Evolutionary conservation across 2,329 filamentous ascomycete species (phyloP).

Genomic region (Exophiala sp.): DNA sequence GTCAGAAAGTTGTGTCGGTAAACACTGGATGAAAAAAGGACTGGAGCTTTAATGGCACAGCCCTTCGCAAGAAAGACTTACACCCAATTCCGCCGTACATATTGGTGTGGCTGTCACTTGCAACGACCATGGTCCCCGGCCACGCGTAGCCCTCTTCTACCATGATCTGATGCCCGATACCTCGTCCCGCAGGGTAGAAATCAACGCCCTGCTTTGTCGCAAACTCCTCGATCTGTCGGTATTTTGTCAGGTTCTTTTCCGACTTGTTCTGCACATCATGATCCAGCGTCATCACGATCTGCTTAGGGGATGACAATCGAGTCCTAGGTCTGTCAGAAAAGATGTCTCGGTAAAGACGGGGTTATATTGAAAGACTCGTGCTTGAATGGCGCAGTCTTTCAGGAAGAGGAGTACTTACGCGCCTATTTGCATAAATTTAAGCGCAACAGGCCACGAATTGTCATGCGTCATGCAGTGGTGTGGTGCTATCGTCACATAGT

Average conservation of each 20-base stretch:
- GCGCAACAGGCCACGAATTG: constrained; percentile 71
- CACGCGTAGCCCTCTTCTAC: constrained; percentile 80
- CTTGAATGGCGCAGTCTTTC: too few relatives aligned
- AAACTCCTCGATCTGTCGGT: constrained; percentile 75
- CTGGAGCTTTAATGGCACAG: too few relatives aligned
- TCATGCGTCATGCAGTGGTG: constrained; percentile 82
- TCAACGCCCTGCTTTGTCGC: constrained; percentile 71
- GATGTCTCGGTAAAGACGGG: too few relatives aligned
- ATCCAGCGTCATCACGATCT: constrained; percentile 80
- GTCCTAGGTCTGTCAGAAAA: too few relatives aligned
- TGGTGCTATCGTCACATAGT: constrained; percentile 76
- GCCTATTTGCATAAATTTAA: constrained; percentile 80
- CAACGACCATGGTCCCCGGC: constrained; percentile 81
- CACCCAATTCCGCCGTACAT: constrained; percentile 76
- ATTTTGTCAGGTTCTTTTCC: constrained; percentile 77
- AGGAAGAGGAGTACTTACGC: constrained; percentile 31
- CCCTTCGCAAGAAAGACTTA: too few relatives aligned
- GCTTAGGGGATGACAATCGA: too few relatives aligned
- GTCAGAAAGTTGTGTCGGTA: too few relatives aligned
- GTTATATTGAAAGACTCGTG: too few relatives aligned
- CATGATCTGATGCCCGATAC: constrained; percentile 91
- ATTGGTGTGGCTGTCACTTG: constrained; percentile 67
- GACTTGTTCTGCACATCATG: constrained; percentile 85
- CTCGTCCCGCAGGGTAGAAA: constrained; percentile 72
- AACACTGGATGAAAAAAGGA: too few relatives aligned